Evolutionary conservation across 148 eudicot species (phyloP), one percentile per base, ranked within the genome.

Genomic region (Suaeda aralocaspica): DNA sequence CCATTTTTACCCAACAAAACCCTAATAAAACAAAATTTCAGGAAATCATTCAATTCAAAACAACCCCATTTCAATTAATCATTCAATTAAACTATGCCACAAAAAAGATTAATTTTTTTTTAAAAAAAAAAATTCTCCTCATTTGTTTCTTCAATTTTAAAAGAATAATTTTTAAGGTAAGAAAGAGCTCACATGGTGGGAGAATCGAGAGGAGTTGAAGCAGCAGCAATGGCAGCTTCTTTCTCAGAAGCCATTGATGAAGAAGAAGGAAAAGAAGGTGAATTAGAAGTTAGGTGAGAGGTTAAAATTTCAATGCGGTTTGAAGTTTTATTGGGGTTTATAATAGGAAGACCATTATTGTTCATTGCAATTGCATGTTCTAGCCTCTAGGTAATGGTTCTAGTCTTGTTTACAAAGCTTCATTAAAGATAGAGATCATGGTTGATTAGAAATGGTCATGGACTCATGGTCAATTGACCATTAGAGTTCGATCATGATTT

Each of bases 161-260:
- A 15, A 19, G 26, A 14, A 31, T 3, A 18, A 9, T 6, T 28
- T 22, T 4, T 11, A 21, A 29, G 25, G 34, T 57, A 45, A 29
- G 22, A 63, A 68, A 36, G 31, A 28, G n/a, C 45, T 45, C 77
- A 89, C 97, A 92, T 84, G 82, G 97, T 92, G 55, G 97, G 92
- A 59, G 95, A 67, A 83, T 92, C 95, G 49, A 84, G 70, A 46
- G 92, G 87, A 56, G 69, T 44, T 5, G 76, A 60, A 39, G 83
- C 78, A n/a, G 97, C 87, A 33, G 90, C 86, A 56, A 81, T 76
- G 26, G 97, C 92, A 71, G 90, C 96, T 39, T 86, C 92, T 61
- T 88, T 82, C 75, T 92, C 97, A 34, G 97, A 82, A 78, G 97
- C 95, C 97, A 91, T 91, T 36, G 85, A 34, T 33, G 80, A 67